A percentile compares a stretch with the other conserved stretches of the same genome.
phyloP scores from a whole-genome alignment of 768 basidiomycete genomes.

The Boletus rufocinnamomeus region DNA sequence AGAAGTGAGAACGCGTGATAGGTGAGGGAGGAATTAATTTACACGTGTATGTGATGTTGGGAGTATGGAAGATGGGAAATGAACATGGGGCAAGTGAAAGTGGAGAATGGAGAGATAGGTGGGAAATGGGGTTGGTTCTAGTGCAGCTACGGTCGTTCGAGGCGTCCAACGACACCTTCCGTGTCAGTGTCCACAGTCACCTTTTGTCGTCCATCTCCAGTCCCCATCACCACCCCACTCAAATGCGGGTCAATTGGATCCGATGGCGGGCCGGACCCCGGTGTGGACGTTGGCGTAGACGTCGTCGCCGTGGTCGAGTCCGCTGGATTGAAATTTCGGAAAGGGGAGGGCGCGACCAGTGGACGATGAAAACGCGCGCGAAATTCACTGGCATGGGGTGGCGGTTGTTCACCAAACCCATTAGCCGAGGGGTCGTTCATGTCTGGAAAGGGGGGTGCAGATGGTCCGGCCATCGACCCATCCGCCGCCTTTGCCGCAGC shows the following conservation, averaged over 20 bases:
- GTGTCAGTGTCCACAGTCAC: conserved; percentile 27
- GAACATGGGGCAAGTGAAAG: not conserved
- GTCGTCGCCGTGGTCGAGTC: conserved; percentile 35
- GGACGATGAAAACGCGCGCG: conserved; percentile 67
- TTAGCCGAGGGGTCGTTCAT: conserved; percentile 34
- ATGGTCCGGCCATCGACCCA: conserved; percentile 33
- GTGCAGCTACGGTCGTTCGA: conserved; percentile 20
- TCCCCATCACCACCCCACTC: conserved; percentile 25
- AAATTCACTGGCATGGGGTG: conserved; percentile 50
- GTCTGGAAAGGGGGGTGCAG: conserved; percentile 33
- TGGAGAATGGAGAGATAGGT: not conserved
- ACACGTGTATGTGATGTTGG: conserved; percentile 16
- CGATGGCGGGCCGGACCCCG: conserved; percentile 35
- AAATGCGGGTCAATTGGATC: conserved; percentile 37
- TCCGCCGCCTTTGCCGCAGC: conserved; percentile 34
- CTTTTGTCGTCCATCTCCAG: conserved; percentile 32
- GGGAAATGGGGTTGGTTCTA: not conserved
- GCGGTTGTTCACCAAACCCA: conserved; percentile 33
- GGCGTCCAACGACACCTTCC: conserved; percentile 26
- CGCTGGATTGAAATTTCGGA: conserved; percentile 38
- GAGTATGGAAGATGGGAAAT: not conserved
- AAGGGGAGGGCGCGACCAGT: conserved; percentile 61
- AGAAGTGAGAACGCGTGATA: not conserved
- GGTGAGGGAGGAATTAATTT: conserved; percentile 11
- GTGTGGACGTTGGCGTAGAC: conserved; percentile 38